phyloP scores from a whole-genome alignment of 306 rosid species.

The Dryas drummondii region DNA sequence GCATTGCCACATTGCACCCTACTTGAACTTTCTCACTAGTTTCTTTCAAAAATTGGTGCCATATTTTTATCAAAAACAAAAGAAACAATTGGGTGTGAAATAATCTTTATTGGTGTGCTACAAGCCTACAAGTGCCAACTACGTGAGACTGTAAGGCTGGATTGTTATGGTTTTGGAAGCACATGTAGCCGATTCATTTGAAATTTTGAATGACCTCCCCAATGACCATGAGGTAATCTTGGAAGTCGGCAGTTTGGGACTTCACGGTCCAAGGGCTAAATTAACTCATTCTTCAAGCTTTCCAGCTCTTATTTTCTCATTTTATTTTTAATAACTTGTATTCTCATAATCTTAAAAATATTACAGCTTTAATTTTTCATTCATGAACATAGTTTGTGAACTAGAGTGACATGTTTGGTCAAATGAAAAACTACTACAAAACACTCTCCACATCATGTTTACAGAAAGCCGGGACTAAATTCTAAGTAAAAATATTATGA shows the following conservation, averaged over 20 bases:
- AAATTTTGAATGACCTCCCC: background rate
- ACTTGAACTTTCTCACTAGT: too few species aligned
- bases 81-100: background rate
- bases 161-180: background rate
- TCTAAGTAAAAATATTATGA: background rate
- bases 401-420: background rate
- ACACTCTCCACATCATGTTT: constrained; percentile 17
- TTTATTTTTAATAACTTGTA: too few species aligned
- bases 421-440: background rate
- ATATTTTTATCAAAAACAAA: too few species aligned
- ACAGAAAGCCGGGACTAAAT: constrained; percentile 18
- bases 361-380: too few species aligned
- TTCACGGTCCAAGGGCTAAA: too few species aligned
- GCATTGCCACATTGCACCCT: too few species aligned
- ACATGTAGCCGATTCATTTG: background rate
- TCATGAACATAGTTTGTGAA: background rate
- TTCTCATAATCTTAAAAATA: too few species aligned
- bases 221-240: background rate
- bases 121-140: background rate
- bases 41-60: too few species aligned
- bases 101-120: background rate
- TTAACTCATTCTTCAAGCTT: too few species aligned
- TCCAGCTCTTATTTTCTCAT: too few species aligned
- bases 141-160: background rate
- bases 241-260: too few species aligned